Evolutionary conservation across 2,329 filamentous ascomycete genomes (phyloP).

Genomic region (Penicillium sp.): DNA sequence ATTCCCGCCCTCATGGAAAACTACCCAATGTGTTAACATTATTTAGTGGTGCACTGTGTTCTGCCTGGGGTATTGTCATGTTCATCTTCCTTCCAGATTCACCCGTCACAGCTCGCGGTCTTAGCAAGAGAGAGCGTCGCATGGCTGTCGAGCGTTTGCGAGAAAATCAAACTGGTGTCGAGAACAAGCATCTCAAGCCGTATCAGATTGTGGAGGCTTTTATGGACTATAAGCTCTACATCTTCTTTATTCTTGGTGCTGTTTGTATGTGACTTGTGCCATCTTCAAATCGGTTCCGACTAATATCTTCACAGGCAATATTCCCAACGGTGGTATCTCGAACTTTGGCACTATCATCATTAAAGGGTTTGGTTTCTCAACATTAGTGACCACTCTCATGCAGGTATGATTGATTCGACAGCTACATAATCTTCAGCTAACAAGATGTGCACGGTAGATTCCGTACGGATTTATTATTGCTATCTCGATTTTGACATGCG

Average conservation of each 20-base stretch:
- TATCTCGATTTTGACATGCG: slow-evolving; percentile 50
- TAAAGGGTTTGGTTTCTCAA: slow-evolving; percentile 56
- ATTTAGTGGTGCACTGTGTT: slow-evolving; percentile 51
- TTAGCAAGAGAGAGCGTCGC: slow-evolving; percentile 52
- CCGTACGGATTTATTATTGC: slow-evolving; percentile 52
- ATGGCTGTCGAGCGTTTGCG: slow-evolving; percentile 56
- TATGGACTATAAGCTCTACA: slow-evolving; percentile 57
- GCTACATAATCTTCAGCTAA: not conserved
- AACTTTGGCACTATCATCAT: slow-evolving; percentile 62
- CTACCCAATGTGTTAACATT: not conserved
- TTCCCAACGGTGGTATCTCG: slow-evolving; percentile 56
- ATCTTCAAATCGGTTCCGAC: too few species aligned
- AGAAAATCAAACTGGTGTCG: slow-evolving; percentile 59
- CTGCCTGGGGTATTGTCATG: slow-evolving; percentile 59
- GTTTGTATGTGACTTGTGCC: slow-evolving; percentile 33
- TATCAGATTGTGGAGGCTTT: slow-evolving; percentile 58
- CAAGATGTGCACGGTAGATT: slow-evolving; percentile 31
- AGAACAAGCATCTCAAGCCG: slow-evolving; percentile 56
- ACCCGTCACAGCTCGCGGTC: slow-evolving; percentile 54
- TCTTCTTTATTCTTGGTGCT: slow-evolving; percentile 54
- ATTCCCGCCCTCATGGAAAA: not conserved
- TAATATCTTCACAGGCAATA: slow-evolving; percentile 37
- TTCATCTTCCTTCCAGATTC: slow-evolving; percentile 58
- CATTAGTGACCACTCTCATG: slow-evolving; percentile 54
- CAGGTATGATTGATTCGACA: slow-evolving; percentile 32